phyloP scores from a whole-genome alignment of 2,329 filamentous ascomycete genomes.

The Colletotrichum sansevieriae region DNA sequence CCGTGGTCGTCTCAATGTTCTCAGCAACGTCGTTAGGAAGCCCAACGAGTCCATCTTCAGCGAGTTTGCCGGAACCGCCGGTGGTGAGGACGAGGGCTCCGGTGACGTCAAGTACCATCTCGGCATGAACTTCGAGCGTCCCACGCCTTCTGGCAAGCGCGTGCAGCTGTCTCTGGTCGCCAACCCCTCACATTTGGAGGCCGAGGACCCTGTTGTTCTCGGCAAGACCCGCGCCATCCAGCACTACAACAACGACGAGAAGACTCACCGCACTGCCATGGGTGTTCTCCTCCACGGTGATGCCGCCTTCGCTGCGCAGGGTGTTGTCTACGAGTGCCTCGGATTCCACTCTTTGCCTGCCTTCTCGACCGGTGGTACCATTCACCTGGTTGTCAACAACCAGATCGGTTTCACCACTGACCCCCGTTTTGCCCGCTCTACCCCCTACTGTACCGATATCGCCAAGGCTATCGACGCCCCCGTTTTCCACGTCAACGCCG shows the following conservation, averaged over 20 bases:
- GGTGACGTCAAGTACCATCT: constrained; percentile 99
- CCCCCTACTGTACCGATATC: constrained; percentile 98
- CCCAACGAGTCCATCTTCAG: constrained; percentile 99
- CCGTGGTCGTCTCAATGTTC: constrained; percentile 96
- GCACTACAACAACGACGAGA: constrained; percentile 98
- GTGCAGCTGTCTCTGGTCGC: constrained; percentile 99
- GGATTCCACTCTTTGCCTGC: constrained; percentile 96
- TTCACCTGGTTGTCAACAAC: constrained; percentile 99
- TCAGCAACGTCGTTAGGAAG: constrained; percentile 98
- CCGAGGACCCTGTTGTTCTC: constrained; percentile 96
- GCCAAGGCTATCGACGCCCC: constrained; percentile 98
- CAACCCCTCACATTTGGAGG: constrained; percentile 98
- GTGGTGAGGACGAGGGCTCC: constrained; percentile 93
- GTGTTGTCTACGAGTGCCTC: constrained; percentile 98
- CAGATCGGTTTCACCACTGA: constrained; percentile 99
- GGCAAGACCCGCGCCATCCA: constrained; percentile 98
- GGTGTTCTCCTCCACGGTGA: constrained; percentile 96
- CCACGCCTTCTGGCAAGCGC: constrained; percentile 97
- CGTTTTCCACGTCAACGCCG: constrained; percentile 98
- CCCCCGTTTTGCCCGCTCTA: constrained; percentile 95
- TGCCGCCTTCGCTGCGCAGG: constrained; percentile 95
- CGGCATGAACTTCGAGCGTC: constrained; percentile 99
- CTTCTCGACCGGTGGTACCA: constrained; percentile 97
- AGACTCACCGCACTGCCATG: constrained; percentile 90
- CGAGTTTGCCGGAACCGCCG: constrained; percentile 91